Evolutionary conservation across 2,329 filamentous ascomycete species (phyloP).

Genomic region (Aspergillus sojae): DNA sequence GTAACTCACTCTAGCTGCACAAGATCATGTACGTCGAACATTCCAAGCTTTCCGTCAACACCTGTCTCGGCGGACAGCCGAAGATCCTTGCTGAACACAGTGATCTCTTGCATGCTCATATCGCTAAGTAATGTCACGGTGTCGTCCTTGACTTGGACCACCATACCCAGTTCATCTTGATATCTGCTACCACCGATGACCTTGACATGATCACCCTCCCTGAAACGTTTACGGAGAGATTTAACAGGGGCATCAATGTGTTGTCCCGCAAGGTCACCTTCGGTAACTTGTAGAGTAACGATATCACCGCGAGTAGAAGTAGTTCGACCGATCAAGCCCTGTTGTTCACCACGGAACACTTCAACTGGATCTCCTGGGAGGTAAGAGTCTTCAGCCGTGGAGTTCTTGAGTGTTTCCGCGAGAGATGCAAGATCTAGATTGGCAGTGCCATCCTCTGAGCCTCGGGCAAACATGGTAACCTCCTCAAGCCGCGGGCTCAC

Average conservation of each 20-base stretch:
- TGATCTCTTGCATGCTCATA: conserved; percentile 89
- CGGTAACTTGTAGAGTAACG: conserved; percentile 80
- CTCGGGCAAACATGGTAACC: conserved; percentile 89
- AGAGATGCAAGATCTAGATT: conserved; percentile 90
- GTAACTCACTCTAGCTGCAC: conserved; percentile 79
- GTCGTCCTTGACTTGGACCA: conserved; percentile 90
- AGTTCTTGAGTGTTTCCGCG: conserved; percentile 85
- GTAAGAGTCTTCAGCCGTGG: conserved; percentile 78
- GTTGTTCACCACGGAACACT: conserved; percentile 93
- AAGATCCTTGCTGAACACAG: conserved; percentile 96
- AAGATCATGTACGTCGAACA: conserved; percentile 89
- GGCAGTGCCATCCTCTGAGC: conserved; percentile 87
- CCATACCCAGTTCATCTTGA: conserved; percentile 93
- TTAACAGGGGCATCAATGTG: conserved; percentile 91
- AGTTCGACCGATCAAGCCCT: conserved; percentile 83
- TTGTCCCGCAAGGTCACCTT: conserved; percentile 80
- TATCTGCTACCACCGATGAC: conserved; percentile 95
- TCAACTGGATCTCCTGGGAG: conserved; percentile 94
- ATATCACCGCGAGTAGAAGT: conserved; percentile 88
- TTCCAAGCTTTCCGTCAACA: conserved; percentile 77
- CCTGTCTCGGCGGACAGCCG: conserved; percentile 91
- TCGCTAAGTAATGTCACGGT: conserved; percentile 91
- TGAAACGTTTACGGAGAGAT: conserved; percentile 89
- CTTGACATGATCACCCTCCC: conserved; percentile 94
- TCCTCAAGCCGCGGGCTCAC: conserved; percentile 94